phyloP scores from a whole-genome alignment of 176 grass and related monocot genomes.

The Melocanna baccifera region DNA sequence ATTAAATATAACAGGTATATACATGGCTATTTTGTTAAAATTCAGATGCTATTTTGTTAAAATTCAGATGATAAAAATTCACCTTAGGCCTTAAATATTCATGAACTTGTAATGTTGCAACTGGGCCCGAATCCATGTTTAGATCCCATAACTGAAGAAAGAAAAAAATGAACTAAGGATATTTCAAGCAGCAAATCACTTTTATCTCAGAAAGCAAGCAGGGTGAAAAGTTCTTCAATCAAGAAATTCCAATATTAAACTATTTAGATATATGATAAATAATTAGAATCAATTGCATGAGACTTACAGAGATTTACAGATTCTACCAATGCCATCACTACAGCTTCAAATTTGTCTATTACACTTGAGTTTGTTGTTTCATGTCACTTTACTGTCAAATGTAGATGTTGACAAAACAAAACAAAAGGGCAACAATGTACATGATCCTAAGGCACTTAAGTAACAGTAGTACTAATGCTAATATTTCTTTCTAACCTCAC shows the following conservation, averaged over 20 bases:
- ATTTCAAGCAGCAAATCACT: slow-evolving; percentile 15
- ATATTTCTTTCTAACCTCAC: slow-evolving; percentile 3
- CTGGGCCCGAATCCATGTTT: slow-evolving; percentile 87
- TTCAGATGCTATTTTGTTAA: slow-evolving; percentile 27
- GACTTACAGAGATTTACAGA: not conserved
- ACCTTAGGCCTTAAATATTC: slow-evolving; percentile 92
- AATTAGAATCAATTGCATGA: slow-evolving; percentile 17
- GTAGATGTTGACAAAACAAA: not conserved
- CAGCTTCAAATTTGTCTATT: not conserved
- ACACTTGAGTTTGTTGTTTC: not conserved
- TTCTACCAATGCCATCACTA: not conserved
- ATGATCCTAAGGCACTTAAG: not conserved
- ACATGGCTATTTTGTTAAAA: slow-evolving; percentile 21
- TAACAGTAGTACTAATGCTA: not conserved
- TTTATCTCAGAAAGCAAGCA: not conserved
- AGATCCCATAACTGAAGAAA: slow-evolving; percentile 80
- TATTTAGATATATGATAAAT: not conserved
- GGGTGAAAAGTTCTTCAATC: slow-evolving; percentile 4
- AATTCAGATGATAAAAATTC: slow-evolving; percentile 34
- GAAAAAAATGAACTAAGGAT: not conserved
- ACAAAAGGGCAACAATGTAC: not conserved
- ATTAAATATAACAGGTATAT: slow-evolving; percentile 26
- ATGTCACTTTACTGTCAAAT: not conserved
- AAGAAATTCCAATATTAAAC: not conserved
- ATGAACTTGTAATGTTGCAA: slow-evolving; percentile 84